These are phyloP conservation scores for Pyrenophora seminiperda DNA, from an alignment of 2,329 filamentous ascomycete species.

Conservation along the genomic window DNA sequence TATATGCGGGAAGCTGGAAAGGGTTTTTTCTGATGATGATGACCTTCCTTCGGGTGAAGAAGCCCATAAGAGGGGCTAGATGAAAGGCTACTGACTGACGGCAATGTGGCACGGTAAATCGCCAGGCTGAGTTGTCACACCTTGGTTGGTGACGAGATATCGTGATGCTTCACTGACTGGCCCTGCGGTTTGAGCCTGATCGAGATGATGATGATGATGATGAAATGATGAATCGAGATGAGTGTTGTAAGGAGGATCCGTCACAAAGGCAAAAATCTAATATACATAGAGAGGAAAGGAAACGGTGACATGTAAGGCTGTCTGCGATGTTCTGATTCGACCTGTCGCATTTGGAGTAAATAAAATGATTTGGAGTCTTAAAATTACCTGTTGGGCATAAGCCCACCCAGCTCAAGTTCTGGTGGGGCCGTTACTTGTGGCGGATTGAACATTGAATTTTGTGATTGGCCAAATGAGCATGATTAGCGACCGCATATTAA, in stretches of 20 bases:
- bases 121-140: background rate
- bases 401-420: background rate
- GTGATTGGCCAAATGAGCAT: slow-evolving; percentile 7
- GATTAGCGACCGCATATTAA: slow-evolving; percentile 8
- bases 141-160: too few species aligned
- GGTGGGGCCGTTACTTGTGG: slow-evolving; percentile 10
- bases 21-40: background rate
- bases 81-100: slow-evolving; percentile 10
- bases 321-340: too few species aligned
- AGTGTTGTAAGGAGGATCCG: slow-evolving; percentile 5
- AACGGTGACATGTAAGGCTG: too few species aligned
- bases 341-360: background rate
- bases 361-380: too few species aligned
- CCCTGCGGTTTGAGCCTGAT: background rate
- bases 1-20: slow-evolving; percentile 4
- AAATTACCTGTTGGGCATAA: slow-evolving; percentile 1
- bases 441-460: background rate
- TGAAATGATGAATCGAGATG: background rate
- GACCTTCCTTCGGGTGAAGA: background rate
- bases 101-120: background rate
- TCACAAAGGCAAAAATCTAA: background rate
- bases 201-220: background rate
- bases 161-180: too few species aligned
- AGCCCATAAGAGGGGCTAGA: background rate
- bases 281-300: background rate